Percentiles rank a stretch among this genome's conserved stretches.
Conservation (phyloP, 1,139 yeast genomes). For the Taphrina wiesneri region DNA sequence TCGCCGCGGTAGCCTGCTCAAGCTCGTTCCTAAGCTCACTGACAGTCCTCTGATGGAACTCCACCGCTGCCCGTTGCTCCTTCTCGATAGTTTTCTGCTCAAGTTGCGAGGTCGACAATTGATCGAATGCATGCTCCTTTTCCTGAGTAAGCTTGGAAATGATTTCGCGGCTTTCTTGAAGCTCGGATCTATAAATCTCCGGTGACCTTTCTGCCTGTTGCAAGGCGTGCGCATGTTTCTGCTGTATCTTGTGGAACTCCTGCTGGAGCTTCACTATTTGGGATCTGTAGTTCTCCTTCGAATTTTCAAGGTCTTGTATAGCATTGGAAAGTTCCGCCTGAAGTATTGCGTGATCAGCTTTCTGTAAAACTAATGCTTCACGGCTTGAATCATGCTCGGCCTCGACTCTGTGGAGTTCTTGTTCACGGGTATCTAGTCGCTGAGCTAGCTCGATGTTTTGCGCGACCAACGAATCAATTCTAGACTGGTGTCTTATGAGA, state of each 20-base stretch:
- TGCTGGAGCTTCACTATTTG: background rate
- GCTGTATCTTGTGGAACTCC: background rate
- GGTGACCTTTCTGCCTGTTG: background rate
- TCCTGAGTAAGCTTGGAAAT: background rate
- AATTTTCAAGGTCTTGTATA: background rate
- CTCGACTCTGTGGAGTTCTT: background rate
- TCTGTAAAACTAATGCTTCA: background rate
- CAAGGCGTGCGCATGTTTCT: background rate
- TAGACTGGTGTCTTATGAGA: background rate
- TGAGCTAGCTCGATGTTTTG: background rate
- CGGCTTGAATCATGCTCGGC: background rate
- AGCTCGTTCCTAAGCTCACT: background rate
- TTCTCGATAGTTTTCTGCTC: too few species aligned
- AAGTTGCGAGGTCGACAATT: background rate
- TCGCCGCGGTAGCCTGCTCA: background rate
- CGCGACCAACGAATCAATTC: background rate
- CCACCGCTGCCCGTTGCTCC: background rate
- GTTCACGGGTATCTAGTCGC: background rate
- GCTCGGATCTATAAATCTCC: background rate
- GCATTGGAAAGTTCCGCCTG: background rate
- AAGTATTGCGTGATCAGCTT: background rate
- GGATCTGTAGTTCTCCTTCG: background rate
- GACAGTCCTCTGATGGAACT: background rate
- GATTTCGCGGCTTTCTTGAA: background rate
- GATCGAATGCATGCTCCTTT: background rate